These are phyloP conservation scores for Annona squamosa DNA, from an alignment of 164 flowering plant genomes.

Conservation along the genomic window DNA sequence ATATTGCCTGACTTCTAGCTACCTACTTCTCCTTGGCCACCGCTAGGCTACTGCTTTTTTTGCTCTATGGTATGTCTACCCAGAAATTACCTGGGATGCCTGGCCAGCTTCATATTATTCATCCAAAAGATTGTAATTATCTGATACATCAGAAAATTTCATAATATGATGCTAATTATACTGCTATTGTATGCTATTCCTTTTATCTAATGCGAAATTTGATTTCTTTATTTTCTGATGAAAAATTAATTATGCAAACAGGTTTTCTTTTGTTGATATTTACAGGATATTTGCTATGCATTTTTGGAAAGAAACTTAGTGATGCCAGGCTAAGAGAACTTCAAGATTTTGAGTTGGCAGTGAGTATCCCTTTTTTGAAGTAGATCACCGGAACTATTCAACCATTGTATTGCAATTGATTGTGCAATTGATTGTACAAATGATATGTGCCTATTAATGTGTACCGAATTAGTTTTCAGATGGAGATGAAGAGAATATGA, in stretches of 20 bases:
- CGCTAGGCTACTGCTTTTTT: background rate
- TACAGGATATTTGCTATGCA: conserved; percentile 83
- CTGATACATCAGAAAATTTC: background rate
- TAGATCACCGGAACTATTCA: background rate
- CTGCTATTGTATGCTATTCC: background rate
- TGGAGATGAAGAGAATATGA: conserved; percentile 53
- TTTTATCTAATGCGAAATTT: background rate
- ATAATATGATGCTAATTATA: background rate
- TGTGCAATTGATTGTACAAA: background rate
- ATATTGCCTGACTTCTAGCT: background rate
- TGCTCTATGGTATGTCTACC: background rate
- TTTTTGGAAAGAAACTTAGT: conserved; percentile 65
- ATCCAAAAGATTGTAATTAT: background rate
- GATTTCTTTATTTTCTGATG: background rate
- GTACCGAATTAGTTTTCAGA: conserved; percentile 56
- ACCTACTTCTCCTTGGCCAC: background rate
- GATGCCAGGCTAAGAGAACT: conserved; percentile 43
- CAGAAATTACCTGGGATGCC: background rate
- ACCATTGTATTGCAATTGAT: background rate
- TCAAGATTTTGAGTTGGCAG: conserved; percentile 78
- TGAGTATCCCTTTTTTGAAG: conserved; percentile 26
- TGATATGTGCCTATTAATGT: background rate
- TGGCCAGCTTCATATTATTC: background rate
- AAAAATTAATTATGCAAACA: too few species aligned
- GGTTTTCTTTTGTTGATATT: background rate